Percentiles rank a stretch among this genome's conserved stretches.
Conservation (phyloP, 1,139 yeast species). For the Ashbya aceris region DNA sequence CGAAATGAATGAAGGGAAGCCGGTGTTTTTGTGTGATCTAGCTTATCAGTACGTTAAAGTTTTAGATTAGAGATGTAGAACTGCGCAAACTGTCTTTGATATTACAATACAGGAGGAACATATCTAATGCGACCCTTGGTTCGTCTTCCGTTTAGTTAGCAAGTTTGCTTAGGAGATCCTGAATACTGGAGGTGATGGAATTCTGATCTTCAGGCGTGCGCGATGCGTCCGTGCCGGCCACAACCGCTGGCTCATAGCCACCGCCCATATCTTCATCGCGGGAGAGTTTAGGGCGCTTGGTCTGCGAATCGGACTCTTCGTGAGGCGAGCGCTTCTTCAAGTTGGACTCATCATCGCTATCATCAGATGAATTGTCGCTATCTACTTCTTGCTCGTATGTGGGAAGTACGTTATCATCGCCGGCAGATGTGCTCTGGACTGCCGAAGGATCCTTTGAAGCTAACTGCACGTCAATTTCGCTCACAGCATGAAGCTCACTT, state of each 20-base stretch:
- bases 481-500: constrained; percentile 19
- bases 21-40: constrained; percentile 17
- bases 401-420: constrained; percentile 18
- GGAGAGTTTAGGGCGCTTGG: constrained; percentile 2
- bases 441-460: constrained; percentile 21
- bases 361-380: constrained; percentile 15
- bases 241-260: constrained; percentile 6
- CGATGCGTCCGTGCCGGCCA: constrained; percentile 9
- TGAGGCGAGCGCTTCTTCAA: constrained; percentile 3
- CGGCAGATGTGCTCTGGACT: constrained; percentile 5
- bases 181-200: constrained; percentile 26
- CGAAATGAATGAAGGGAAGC: constrained; percentile 5
- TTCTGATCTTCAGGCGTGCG: constrained; percentile 9
- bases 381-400: constrained; percentile 22
- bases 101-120: neutral
- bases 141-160: constrained; percentile 17
- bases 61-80: constrained; percentile 12
- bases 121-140: too few relatives aligned
- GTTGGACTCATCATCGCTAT: constrained; percentile 8
- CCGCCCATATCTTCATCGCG: constrained; percentile 1
- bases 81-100: constrained; percentile 1
- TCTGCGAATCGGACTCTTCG: constrained; percentile 6
- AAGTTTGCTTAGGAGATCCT: constrained; percentile 28
- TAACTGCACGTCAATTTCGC: constrained; percentile 23
- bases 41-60: constrained; percentile 26